These are phyloP conservation scores for Nakazawaea molendinolei DNA, from an alignment of 805 yeast species.

Conservation along the genomic window DNA sequence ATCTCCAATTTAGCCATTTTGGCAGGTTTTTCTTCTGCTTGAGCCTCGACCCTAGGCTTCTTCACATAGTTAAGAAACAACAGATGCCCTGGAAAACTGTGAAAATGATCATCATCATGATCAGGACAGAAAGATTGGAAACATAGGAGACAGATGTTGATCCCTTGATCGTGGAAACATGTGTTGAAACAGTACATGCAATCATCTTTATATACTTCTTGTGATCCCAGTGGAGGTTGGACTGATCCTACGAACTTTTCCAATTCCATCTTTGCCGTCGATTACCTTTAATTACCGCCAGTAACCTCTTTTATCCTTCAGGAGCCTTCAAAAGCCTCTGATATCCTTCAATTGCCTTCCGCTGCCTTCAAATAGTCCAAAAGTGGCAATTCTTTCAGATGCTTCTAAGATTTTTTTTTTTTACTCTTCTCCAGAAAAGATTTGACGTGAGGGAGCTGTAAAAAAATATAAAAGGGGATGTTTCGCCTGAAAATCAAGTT, in stretches of 20 bases:
- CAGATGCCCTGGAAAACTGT: conserved; percentile 42
- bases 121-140: conserved; percentile 64
- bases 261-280: no score
- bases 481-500: no score
- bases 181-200: conserved; percentile 84
- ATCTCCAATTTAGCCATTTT: conserved; percentile 65
- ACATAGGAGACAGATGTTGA: conserved; percentile 72
- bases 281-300: no score
- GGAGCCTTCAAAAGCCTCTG: no score
- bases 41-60: conserved; percentile 32
- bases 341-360: no score
- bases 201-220: conserved; percentile 73
- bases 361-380: no score
- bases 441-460: no score
- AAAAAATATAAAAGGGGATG: no score
- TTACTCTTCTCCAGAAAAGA: no score
- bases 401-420: no score
- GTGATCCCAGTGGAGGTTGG: conserved; percentile 22
- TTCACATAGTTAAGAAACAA: conserved; percentile 55
- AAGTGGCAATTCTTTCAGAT: no score
- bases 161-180: conserved; percentile 45
- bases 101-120: conserved; percentile 52
- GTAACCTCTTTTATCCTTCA: no score
- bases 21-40: conserved; percentile 23
- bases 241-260: conserved; percentile 9